These are phyloP conservation scores for Magnaporthiopsis rhizophila DNA, from an alignment of 2,329 filamentous ascomycete species.

Conservation along the genomic window DNA sequence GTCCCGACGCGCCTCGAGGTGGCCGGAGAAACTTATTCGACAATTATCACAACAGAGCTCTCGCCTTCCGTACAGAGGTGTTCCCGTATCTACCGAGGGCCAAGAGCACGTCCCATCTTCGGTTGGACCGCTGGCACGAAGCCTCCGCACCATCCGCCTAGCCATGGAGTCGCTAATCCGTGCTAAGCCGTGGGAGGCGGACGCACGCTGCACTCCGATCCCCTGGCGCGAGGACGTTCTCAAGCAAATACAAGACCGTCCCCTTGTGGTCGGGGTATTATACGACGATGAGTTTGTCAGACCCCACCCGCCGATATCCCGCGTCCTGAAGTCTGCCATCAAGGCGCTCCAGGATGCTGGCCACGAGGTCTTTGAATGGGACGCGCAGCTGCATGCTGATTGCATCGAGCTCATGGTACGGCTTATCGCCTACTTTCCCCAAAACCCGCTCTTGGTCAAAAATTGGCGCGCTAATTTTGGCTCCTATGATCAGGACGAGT, in stretches of 20 bases:
- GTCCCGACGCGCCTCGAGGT: not conserved
- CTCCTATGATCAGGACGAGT: constrained; percentile 37
- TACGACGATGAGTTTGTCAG: constrained; percentile 32
- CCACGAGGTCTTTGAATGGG: constrained; percentile 48
- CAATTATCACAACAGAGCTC: constrained; percentile 33
- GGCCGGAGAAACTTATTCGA: not conserved
- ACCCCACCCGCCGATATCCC: constrained; percentile 43
- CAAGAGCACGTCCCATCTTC: constrained; percentile 58
- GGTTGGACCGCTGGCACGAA: constrained; percentile 50
- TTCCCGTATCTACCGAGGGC: constrained; percentile 53
- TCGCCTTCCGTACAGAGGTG: constrained; percentile 49
- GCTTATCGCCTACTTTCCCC: not conserved
- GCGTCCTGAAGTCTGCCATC: constrained; percentile 32
- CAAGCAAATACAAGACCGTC: constrained; percentile 30
- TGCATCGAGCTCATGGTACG: constrained; percentile 29
- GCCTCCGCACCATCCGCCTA: constrained; percentile 38
- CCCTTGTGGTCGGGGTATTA: constrained; percentile 41
- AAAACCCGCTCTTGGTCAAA: not conserved
- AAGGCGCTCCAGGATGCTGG: constrained; percentile 34
- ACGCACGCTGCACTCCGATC: constrained; percentile 35
- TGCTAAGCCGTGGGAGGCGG: constrained; percentile 42
- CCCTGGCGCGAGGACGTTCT: constrained; percentile 39
- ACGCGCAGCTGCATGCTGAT: constrained; percentile 40
- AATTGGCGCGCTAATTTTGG: not conserved
- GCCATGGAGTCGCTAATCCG: constrained; percentile 39